Percentiles rank a stretch among this genome's conserved stretches.
Evolutionary conservation across 2,329 filamentous ascomycete species (phyloP).

Genomic region (Myriosclerotinia duriaeana): DNA sequence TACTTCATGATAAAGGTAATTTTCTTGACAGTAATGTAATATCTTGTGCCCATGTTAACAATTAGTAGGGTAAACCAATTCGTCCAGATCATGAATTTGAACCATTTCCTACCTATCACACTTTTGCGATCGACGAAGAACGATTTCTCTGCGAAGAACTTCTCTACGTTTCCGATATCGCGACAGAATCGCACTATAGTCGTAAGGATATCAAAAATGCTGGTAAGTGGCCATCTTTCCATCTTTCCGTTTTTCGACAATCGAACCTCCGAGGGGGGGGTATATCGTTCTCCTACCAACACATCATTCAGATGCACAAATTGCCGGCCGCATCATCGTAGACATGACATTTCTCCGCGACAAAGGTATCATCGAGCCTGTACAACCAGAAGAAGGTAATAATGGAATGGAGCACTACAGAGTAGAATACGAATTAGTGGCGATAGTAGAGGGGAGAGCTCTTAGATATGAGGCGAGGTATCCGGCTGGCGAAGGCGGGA

Average conservation of each 20-base stretch:
- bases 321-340: conserved; percentile 26
- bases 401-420: conserved; percentile 22
- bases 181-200: conserved; percentile 25
- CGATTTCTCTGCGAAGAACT: conserved; percentile 30
- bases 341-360: conserved; percentile 32
- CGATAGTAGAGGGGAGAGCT: conserved; percentile 29
- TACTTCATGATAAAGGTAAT: conserved; percentile 31
- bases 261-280: too few relatives aligned
- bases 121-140: conserved; percentile 22
- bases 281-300: neutral
- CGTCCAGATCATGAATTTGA: conserved; percentile 22
- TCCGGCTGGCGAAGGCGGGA: conserved; percentile 19
- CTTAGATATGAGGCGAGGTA: conserved; percentile 31
- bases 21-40: neutral
- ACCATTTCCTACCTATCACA: conserved; percentile 22
- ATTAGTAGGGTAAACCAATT: conserved; percentile 24
- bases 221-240: conserved; percentile 16
- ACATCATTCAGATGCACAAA: conserved; percentile 25
- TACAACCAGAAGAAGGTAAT: neutral
- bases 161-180: conserved; percentile 28
- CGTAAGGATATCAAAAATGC: conserved; percentile 22
- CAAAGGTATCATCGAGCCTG: conserved; percentile 22
- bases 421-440: conserved; percentile 30
- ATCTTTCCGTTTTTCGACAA: neutral
- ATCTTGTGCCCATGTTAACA: neutral